Evolutionary conservation across 1,284 basidiomycete genomes (phyloP), one percentile per base, ranked within the genome.

Genomic region (Ustilago hordei): DNA sequence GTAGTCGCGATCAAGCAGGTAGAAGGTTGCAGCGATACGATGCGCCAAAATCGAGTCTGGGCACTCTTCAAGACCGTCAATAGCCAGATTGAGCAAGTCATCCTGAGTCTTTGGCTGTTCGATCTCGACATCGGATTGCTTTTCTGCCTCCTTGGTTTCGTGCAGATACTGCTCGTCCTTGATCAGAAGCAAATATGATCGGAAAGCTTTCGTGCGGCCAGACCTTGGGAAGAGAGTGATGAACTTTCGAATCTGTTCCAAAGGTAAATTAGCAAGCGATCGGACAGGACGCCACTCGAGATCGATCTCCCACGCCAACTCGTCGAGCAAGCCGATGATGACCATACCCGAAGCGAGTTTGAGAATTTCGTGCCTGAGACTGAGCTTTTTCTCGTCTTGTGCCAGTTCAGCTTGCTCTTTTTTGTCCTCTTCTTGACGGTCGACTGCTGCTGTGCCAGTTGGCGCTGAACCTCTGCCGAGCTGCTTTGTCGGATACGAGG

Each of bases 271-370:
- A 83, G 89, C 91, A 12, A 94, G 88, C 8, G 88, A 89, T n/a
- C 89, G 89, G 52, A 88, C 89, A 82, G 98, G 92, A 55, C 88
- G 90, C 79, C 91, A 90, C 81, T 98, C 94, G 47, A 98, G 88
- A 72, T 89, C 91, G 19, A 93, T 86, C 38, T 87, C 89, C 95
- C 95, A 97, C 0, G 93, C 93, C 15, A 92, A 79, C 75, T 92
- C 91, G 79, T 95, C 91, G 0, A 90, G 89, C n/a, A 94, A 89
- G 35, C 89, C 88, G 35, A 97, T 88, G 7, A 94, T 87, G 11
- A 95, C 90, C 55, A 91, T 90, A 3, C 93, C 94, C 17, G 89
- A 87, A 1, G 93, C 89, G 55, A 95, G 87, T 7, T 90, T 89
- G 57, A 92, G 89, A 4, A 95, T 88, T 75, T 93, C 91, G n/a